These are phyloP conservation scores for Polychaeton citri DNA, from an alignment of 2,329 filamentous ascomycete genomes.

Conservation along the genomic window DNA sequence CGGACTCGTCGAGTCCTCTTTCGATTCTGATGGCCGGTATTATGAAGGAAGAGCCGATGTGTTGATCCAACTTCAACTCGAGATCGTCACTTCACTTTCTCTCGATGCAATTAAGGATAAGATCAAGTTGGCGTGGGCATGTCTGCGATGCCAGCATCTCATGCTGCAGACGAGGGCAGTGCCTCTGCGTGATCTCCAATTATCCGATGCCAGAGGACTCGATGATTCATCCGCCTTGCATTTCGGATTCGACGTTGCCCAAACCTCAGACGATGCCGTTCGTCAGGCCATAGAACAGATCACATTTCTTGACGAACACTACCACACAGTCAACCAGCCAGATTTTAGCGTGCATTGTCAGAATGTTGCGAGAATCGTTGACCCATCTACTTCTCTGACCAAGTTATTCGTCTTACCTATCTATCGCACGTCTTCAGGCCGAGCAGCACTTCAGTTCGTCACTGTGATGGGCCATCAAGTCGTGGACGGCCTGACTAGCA, in stretches of 20 bases:
- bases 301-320: constrained; percentile 27
- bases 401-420: constrained; percentile 28
- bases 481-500: constrained; percentile 30
- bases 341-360: constrained; percentile 30
- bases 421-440: constrained; percentile 11
- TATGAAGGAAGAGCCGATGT: constrained; percentile 34
- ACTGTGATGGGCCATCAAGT: constrained; percentile 32
- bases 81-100: constrained; percentile 20
- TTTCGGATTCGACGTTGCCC: not conserved
- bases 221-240: constrained; percentile 3
- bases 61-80: constrained; percentile 24
- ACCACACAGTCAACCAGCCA: constrained; percentile 17
- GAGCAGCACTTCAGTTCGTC: constrained; percentile 21
- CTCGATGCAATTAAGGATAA: constrained; percentile 19
- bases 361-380: constrained; percentile 27
- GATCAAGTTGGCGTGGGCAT: constrained; percentile 27
- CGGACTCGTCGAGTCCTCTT: constrained; percentile 31
- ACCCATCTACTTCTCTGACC: constrained; percentile 23
- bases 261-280: constrained; percentile 17
- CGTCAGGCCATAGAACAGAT: constrained; percentile 17
- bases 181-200: not conserved
- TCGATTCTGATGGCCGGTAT: constrained; percentile 31
- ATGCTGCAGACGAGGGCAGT: constrained; percentile 23
- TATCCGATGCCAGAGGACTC: constrained; percentile 2
- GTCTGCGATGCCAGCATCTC: constrained; percentile 25